Conservation (phyloP, 2,329 filamentous ascomycete species). For the Albifimbria verrucaria region DNA sequence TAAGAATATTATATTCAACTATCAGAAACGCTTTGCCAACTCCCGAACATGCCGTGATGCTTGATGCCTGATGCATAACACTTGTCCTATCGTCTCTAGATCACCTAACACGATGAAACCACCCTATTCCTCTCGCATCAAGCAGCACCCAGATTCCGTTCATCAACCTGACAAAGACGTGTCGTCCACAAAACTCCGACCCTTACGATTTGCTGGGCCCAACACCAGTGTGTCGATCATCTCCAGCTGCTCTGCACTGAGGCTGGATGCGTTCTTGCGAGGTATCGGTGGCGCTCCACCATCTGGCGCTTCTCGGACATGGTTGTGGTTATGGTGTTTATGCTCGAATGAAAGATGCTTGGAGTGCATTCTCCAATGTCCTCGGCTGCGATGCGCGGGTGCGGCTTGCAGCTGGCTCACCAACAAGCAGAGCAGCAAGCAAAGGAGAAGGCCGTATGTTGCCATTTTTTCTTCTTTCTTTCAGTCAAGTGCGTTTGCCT, state of each 20-base stretch:
- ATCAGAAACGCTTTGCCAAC: no score
- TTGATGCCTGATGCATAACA: no score
- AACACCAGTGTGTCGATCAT: background rate
- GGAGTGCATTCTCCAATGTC: slow-evolving; percentile 4
- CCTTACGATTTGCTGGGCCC: background rate
- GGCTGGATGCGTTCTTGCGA: background rate
- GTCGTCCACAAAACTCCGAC: background rate
- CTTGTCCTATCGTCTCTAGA: no score
- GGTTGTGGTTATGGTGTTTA: slow-evolving; percentile 23
- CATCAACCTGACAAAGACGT: background rate
- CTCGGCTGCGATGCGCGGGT: slow-evolving; percentile 17
- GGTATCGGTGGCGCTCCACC: background rate
- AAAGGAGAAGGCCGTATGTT: slow-evolving; percentile 13
- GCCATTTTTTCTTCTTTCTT: slow-evolving; percentile 11
- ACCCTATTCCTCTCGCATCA: no score
- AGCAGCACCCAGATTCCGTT: no score
- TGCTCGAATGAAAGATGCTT: slow-evolving; percentile 11
- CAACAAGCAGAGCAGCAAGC: slow-evolving; percentile 17
- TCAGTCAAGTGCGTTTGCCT: background rate
- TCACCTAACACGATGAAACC: no score
- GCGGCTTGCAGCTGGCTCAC: slow-evolving; percentile 19
- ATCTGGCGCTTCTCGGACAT: background rate
- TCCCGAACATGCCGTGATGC: no score
- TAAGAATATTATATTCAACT: no score
- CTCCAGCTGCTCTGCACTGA: background rate